These are phyloP conservation scores for Capsella bursapastoris DNA, from an alignment of 345 rosid genomes.

Conservation along the genomic window DNA sequence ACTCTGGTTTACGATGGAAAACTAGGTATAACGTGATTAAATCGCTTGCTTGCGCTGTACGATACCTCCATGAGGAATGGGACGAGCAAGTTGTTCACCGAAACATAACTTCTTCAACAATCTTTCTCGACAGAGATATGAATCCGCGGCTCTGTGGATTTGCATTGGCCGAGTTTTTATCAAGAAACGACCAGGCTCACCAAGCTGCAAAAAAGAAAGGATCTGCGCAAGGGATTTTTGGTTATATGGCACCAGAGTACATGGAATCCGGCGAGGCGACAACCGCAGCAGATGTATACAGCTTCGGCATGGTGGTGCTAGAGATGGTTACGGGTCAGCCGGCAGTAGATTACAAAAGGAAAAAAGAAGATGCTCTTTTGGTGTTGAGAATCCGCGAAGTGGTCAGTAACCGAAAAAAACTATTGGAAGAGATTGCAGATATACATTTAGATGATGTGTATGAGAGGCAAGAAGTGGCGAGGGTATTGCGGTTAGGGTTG, in stretches of 20 bases:
- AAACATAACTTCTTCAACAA: conserved; percentile 81
- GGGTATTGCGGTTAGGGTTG: conserved; percentile 67
- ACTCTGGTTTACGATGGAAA: conserved; percentile 62
- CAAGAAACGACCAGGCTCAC: conserved; percentile 81
- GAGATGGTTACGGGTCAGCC: conserved; percentile 89
- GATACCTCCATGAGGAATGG: conserved; percentile 96
- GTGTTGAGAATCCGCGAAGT: conserved; percentile 64
- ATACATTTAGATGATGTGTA: conserved; percentile 54
- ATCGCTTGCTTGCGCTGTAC: conserved; percentile 84
- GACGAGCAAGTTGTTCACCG: conserved; percentile 92
- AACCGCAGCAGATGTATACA: conserved; percentile 79
- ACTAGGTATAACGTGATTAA: conserved; percentile 66
- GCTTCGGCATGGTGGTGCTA: conserved; percentile 86
- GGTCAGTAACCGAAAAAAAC: conserved; percentile 44
- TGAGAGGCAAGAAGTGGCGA: conserved; percentile 55
- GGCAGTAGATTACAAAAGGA: conserved; percentile 79
- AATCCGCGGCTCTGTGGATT: conserved; percentile 84
- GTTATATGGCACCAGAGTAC: conserved; percentile 95
- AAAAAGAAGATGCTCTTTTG: conserved; percentile 65
- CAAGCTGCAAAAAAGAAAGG: conserved; percentile 54
- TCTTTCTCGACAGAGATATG: conserved; percentile 77
- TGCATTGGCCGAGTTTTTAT: conserved; percentile 90
- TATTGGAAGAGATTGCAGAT: conserved; percentile 66
- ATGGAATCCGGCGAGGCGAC: conserved; percentile 88
- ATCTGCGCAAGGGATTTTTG: conserved; percentile 89